A percentile compares a stretch with the other conserved stretches of the same genome.
Conservation (phyloP, 345 rosid species). For the Brassica rapa region DNA sequence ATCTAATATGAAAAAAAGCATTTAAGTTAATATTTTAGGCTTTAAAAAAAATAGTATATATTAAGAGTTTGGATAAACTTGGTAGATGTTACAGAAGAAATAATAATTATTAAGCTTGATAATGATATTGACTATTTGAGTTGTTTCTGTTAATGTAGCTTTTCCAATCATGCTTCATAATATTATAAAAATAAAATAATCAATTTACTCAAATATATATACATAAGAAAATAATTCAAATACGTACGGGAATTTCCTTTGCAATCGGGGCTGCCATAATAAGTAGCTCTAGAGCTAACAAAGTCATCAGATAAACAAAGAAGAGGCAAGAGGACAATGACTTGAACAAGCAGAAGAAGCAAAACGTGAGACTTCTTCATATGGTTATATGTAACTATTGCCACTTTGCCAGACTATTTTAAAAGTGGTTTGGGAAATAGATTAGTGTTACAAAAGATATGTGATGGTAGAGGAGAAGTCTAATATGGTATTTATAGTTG, state of each 20-base stretch:
- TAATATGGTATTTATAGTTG: slow-evolving; percentile 37
- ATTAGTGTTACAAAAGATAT: slow-evolving; percentile 6
- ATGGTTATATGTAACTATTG: background rate
- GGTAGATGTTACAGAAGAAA: background rate
- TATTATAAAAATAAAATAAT: background rate
- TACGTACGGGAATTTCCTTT: slow-evolving; percentile 70
- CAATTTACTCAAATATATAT: background rate
- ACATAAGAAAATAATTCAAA: background rate
- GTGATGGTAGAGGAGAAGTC: slow-evolving; percentile 23
- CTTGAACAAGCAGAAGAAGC: slow-evolving; percentile 35
- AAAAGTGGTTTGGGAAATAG: background rate
- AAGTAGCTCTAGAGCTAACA: slow-evolving; percentile 68
- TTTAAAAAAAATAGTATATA: background rate
- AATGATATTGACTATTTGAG: background rate
- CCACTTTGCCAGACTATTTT: background rate
- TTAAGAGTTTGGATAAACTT: background rate
- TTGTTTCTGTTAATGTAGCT: background rate
- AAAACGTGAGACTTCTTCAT: slow-evolving; percentile 33
- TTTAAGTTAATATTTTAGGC: too few relatives aligned
- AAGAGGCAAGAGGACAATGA: slow-evolving; percentile 48
- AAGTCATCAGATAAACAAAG: slow-evolving; percentile 47
- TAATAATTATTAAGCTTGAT: background rate
- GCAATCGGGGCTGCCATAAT: slow-evolving; percentile 83
- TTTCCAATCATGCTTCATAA: background rate
- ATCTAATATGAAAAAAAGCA: too few relatives aligned